These are phyloP conservation scores for Alloteropsis semialata DNA, from an alignment of 176 grass and related monocot genomes.

Conservation along the genomic window DNA sequence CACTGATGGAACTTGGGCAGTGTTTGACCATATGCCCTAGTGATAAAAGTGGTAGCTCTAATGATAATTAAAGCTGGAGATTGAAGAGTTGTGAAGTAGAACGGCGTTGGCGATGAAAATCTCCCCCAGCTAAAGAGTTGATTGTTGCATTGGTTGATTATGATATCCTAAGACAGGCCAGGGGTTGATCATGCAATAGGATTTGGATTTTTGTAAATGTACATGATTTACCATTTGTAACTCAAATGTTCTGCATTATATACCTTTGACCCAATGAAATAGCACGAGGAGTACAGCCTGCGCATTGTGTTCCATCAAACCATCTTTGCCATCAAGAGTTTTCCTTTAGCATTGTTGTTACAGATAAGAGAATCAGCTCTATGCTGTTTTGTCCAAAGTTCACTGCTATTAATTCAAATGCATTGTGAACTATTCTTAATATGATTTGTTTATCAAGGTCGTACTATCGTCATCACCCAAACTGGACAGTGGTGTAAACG, in stretches of 20 bases:
- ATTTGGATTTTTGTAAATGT: slow-evolving; percentile 19
- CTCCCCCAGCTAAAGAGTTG: background rate
- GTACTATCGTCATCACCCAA: background rate
- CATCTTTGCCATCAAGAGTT: background rate
- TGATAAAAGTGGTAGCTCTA: background rate
- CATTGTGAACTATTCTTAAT: background rate
- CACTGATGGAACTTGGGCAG: background rate
- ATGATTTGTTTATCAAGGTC: background rate
- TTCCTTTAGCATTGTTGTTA: background rate
- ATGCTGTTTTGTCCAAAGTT: background rate
- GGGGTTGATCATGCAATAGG: background rate
- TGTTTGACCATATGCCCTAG: background rate
- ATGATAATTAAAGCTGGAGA: background rate
- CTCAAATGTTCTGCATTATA: too few relatives aligned
- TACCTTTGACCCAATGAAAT: background rate
- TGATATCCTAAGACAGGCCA: background rate
- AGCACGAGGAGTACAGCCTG: background rate
- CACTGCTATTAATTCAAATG: background rate
- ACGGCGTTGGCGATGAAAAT: background rate
- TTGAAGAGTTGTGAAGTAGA: background rate
- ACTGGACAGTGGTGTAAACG: background rate
- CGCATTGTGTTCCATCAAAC: slow-evolving; percentile 12
- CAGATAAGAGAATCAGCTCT: background rate
- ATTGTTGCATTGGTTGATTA: background rate
- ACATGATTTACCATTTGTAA: too few relatives aligned